These are phyloP conservation scores for Coemansia sp. DNA, from an alignment of 192 early-diverging fungal species.

Conservation along the genomic window DNA sequence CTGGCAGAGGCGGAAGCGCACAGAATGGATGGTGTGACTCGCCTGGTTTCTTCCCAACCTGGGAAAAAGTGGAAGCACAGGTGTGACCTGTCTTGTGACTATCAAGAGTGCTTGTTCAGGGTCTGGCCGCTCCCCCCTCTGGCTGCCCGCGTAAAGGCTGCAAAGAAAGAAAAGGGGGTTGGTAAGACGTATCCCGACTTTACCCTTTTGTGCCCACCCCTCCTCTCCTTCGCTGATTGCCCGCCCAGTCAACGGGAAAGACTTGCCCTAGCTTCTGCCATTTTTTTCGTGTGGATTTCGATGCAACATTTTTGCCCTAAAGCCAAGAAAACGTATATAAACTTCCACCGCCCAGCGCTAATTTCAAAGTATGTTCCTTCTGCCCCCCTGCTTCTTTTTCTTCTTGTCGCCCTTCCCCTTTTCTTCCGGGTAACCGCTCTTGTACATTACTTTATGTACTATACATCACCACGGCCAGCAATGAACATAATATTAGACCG, in stretches of 20 bases:
- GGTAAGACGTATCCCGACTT: neutral
- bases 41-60: too few relatives aligned
- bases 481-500: neutral
- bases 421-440: slow-evolving; percentile 1
- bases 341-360: neutral
- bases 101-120: neutral
- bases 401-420: neutral
- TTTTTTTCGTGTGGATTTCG: neutral
- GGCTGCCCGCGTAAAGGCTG: neutral
- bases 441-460: neutral
- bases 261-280: neutral
- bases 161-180: neutral
- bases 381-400: neutral
- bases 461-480: neutral
- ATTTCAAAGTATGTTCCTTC: neutral
- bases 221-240: neutral
- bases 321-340: neutral
- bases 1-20: too few relatives aligned
- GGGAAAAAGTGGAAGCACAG: too few relatives aligned
- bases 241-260: neutral
- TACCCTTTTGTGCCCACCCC: neutral
- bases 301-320: neutral
- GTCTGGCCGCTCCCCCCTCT: neutral
- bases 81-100: too few relatives aligned
- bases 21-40: too few relatives aligned